Evolutionary conservation across 2,329 filamentous ascomycete genomes (phyloP), one percentile per base, ranked within the genome.

Genomic region (Berkeleyomyces basicola): DNA sequence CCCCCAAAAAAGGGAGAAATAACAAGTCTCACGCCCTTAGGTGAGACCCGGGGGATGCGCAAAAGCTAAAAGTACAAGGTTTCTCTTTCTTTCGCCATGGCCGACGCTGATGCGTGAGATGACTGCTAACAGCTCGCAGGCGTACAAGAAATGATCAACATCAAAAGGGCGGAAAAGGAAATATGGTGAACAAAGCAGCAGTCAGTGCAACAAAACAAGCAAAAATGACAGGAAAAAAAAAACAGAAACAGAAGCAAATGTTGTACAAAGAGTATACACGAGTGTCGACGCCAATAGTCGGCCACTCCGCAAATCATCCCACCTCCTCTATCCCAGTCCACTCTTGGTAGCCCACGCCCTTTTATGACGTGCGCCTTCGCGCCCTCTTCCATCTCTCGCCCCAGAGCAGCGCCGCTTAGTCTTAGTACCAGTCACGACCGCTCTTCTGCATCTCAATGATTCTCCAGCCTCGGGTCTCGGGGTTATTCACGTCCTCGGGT

Each of bases 401-500:
- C 16, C 1, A n/a, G 23, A 23, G 23, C 23, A 23, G 23, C 23
- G 37, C 23, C 40, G 33, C 5, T 46, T 23, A 10, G 0, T 16
- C 44, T 75, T 75, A 83, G 68, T 82, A 81, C 74, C 81, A 97
- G 76, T 99, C 93, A 70, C 93, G 84, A 63, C 88, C 92, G 73
- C 90, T 95, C 85, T 99, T 99, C 75, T 99, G 93, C 78, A 99
- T 84, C 77, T 99, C 93, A 71, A 99, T 97, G 73, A 99, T 78
- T 70, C 92, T 86, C 93, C 93, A 99, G 40, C 93, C 93, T 71
- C 91, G 82, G 9, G 93, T 99, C 77, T 99, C 93, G 1, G 90
- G 88, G 74, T 99, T 97, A 78, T 86, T 92, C 68, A 97, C 92
- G 68, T 99, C 93, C 72, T 99, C 93, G 1, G 93, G 86, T 65